Evolutionary conservation across 2,329 filamentous ascomycete species (phyloP), one percentile per base, ranked within the genome.

Genomic region (Cadophora sp.): DNA sequence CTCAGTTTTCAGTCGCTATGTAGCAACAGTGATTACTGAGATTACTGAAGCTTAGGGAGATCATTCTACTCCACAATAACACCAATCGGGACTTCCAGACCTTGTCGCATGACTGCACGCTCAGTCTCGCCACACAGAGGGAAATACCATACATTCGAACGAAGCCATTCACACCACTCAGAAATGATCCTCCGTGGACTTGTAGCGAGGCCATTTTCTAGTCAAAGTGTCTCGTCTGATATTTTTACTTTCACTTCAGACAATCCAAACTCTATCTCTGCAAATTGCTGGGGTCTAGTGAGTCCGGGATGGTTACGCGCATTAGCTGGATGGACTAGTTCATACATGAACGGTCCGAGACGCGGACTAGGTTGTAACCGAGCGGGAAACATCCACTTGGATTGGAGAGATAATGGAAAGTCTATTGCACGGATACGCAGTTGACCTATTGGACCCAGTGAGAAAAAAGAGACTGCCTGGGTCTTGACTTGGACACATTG

Each of bases 241-340:
- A 6, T 53, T 53, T 14, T 33, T 33, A n/a, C 50, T 53, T 53
- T 53, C 48, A 53, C 50, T 53, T 27, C 50, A 53, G 50, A 33
- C 50, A 53, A 45, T n/a, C 27, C 50, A 30, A 30, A 30, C 27
- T 4, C 27, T 30, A 30, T 30, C 27, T 30, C 27, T 30, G 27
- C 6, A 30, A 30, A 30, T 30, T 30, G 6, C 27, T 4, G 27
- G 27, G 27, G 6, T 30, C 4, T 53, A 33, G 50, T 14, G 33
- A 13, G 13, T 22, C 27, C 50, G 50, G 50, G 27, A 30, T 33
- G 27, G 30, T 33, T 53, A 33, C 27, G 24, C 24, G 50, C 50
- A 30, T 53, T 33, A 9, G 27, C 27, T 33, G 14, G 24, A 8
- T 4, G 24, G 24, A 33, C 50, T 53, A 30, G 24, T 33, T 6